phyloP scores from a whole-genome alignment of 1,139 yeast species.

The Protomyces arabidopsidicola region DNA sequence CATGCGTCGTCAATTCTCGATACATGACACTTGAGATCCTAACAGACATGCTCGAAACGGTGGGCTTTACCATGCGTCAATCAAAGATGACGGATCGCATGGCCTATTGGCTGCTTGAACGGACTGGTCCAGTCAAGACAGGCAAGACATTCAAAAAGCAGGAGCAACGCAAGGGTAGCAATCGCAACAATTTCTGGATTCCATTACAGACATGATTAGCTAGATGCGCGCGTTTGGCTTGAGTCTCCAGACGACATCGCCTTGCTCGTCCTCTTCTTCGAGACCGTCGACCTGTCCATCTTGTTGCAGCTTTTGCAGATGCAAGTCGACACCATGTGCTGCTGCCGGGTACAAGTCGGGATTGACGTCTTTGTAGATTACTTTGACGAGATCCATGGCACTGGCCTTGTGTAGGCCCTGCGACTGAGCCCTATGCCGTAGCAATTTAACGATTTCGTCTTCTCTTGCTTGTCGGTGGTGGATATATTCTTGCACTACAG shows the following conservation, averaged over 20 bases:
- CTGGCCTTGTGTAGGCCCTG: slow-evolving; percentile 22
- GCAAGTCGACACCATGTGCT: slow-evolving; percentile 39
- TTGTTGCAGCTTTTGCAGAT: slow-evolving; percentile 38
- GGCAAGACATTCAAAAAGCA: slow-evolving; percentile 22
- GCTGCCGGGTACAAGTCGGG: slow-evolving; percentile 38
- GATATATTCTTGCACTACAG: slow-evolving; percentile 39
- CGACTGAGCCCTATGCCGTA: slow-evolving; percentile 20
- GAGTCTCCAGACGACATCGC: neutral
- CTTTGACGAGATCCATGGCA: slow-evolving; percentile 36
- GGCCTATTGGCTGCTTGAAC: slow-evolving; percentile 68
- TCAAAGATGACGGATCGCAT: slow-evolving; percentile 65
- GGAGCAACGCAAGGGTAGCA: slow-evolving; percentile 21
- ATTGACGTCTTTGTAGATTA: slow-evolving; percentile 38
- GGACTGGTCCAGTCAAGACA: slow-evolving; percentile 33
- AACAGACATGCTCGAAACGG: slow-evolving; percentile 48
- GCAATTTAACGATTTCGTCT: slow-evolving; percentile 37
- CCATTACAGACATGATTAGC: slow-evolving; percentile 10
- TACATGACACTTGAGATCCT: slow-evolving; percentile 54
- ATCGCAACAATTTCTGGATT: slow-evolving; percentile 27
- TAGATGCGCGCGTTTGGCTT: neutral
- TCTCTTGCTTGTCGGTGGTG: slow-evolving; percentile 41
- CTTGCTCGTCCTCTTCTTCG: neutral
- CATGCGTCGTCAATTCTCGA: slow-evolving; percentile 77
- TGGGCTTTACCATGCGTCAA: slow-evolving; percentile 54
- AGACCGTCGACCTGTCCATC: slow-evolving; percentile 2